Conservation (phyloP, 495 filamentous ascomycete species). For the Penicillium taxi region DNA sequence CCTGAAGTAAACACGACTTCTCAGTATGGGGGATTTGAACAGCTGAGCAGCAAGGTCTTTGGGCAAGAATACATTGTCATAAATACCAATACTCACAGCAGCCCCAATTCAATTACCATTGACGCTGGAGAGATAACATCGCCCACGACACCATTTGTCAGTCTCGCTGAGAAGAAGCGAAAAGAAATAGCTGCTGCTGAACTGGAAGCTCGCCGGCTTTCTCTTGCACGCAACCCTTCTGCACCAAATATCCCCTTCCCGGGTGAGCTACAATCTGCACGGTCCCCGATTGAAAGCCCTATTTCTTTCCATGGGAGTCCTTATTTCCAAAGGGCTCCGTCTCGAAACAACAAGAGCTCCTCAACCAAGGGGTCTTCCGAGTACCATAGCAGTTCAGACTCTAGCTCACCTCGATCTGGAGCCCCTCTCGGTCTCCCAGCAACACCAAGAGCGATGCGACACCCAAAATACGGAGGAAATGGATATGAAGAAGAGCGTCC, state of each 20-base stretch:
- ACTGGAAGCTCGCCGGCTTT: slow-evolving; percentile 77
- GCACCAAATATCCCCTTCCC: slow-evolving; percentile 75
- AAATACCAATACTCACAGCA: slow-evolving; percentile 15
- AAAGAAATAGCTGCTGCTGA: slow-evolving; percentile 78
- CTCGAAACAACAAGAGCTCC: slow-evolving; percentile 24
- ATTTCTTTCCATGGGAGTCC: slow-evolving; percentile 26
- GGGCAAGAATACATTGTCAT: slow-evolving; percentile 14
- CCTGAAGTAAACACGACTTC: slow-evolving; percentile 16
- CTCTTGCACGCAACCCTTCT: slow-evolving; percentile 68
- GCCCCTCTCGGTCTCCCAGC: slow-evolving; percentile 63
- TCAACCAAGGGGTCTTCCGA: slow-evolving; percentile 39
- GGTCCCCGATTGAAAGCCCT: slow-evolving; percentile 29
- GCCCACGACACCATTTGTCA: slow-evolving; percentile 21
- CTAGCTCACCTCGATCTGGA: slow-evolving; percentile 34
- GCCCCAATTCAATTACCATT: slow-evolving; percentile 11
- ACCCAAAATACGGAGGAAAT: slow-evolving; percentile 55
- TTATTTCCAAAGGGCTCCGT: slow-evolving; percentile 38
- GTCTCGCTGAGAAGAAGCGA: slow-evolving; percentile 38
- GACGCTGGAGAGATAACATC: slow-evolving; percentile 17
- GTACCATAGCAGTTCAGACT: slow-evolving; percentile 40
- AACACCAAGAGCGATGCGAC: slow-evolving; percentile 77
- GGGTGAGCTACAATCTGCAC: slow-evolving; percentile 43
- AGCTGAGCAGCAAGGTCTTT: slow-evolving; percentile 16
- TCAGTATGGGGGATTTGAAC: slow-evolving; percentile 10
- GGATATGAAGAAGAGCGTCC: slow-evolving; percentile 47